Conservation (phyloP, 495 filamentous ascomycete genomes). For the Talaromyces stipitatus region DNA sequence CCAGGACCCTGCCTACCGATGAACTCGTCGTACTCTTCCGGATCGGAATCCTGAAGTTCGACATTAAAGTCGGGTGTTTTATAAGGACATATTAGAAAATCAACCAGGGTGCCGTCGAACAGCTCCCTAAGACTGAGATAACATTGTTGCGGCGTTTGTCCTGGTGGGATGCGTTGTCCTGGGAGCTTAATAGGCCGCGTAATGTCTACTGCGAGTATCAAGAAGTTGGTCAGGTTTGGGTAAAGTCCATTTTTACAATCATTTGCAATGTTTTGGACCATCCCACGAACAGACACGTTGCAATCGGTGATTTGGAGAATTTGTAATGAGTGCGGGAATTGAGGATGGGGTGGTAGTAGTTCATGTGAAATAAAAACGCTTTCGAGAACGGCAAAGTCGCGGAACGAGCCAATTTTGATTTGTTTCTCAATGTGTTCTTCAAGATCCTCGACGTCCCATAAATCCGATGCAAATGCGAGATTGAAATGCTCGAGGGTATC, state of each 20-base stretch:
- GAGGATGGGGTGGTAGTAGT: slow-evolving; percentile 14
- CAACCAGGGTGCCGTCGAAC: slow-evolving; percentile 16
- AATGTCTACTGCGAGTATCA: slow-evolving; percentile 13
- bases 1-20: background rate
- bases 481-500: slow-evolving; percentile 14
- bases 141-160: slow-evolving; percentile 17
- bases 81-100: slow-evolving; percentile 15
- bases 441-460: background rate
- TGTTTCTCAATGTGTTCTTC: slow-evolving; percentile 4
- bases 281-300: slow-evolving; percentile 15
- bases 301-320: slow-evolving; percentile 15
- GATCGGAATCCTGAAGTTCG: slow-evolving; percentile 8
- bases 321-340: slow-evolving; percentile 14
- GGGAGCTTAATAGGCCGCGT: slow-evolving; percentile 14
- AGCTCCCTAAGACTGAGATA: slow-evolving; percentile 9
- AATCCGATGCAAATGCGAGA: slow-evolving; percentile 8
- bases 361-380: slow-evolving; percentile 13
- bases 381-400: slow-evolving; percentile 16
- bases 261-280: slow-evolving; percentile 14
- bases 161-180: slow-evolving; percentile 13
- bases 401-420: slow-evolving; percentile 14
- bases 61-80: slow-evolving; percentile 1
- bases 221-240: slow-evolving; percentile 11
- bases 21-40: slow-evolving; percentile 1
- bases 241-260: slow-evolving; percentile 14